Percentiles rank a stretch among this genome's conserved stretches.
Evolutionary conservation across 2,329 filamentous ascomycete genomes (phyloP).

Genomic region (Sporothrix mexicana): DNA sequence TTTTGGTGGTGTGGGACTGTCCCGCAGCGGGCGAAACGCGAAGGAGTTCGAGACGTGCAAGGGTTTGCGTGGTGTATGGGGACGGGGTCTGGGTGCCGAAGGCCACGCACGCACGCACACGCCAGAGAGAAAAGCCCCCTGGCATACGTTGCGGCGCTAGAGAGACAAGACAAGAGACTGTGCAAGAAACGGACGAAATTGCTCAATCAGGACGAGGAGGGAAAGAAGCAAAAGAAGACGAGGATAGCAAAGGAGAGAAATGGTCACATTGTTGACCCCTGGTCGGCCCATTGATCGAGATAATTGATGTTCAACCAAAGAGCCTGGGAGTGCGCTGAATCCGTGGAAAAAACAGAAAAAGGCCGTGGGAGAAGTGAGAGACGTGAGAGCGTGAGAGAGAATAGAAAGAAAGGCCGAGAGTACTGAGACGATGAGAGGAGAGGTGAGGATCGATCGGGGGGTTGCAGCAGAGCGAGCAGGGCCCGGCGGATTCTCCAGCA

Average conservation of each 20-base stretch:
- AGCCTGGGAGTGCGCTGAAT: background rate
- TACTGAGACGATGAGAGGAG: background rate
- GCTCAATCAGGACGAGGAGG: conserved; percentile 10
- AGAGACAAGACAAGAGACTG: conserved; percentile 7
- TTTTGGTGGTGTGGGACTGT: conserved; percentile 32
- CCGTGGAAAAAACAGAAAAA: background rate
- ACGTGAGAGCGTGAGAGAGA: background rate
- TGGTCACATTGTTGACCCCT: background rate
- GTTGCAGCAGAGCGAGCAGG: background rate
- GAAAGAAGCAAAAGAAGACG: background rate
- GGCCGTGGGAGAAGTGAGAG: background rate
- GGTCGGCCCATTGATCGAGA: background rate
- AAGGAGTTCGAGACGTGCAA: conserved; percentile 36
- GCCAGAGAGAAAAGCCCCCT: conserved; percentile 12
- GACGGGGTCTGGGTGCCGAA: conserved; percentile 26
- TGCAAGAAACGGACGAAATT: conserved; percentile 9
- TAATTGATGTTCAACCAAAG: background rate
- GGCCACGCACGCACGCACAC: conserved; percentile 33
- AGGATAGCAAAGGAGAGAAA: background rate
- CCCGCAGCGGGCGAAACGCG: conserved; percentile 38
- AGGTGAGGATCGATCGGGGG: background rate
- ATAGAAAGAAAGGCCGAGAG: background rate
- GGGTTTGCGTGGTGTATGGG: conserved; percentile 32
- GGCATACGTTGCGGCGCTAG: conserved; percentile 30
- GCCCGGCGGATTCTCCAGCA: conserved; percentile 10